Evolutionary conservation across 1,284 basidiomycete genomes (phyloP), one percentile per base, ranked within the genome.

Genomic region (Boletus calvinii): DNA sequence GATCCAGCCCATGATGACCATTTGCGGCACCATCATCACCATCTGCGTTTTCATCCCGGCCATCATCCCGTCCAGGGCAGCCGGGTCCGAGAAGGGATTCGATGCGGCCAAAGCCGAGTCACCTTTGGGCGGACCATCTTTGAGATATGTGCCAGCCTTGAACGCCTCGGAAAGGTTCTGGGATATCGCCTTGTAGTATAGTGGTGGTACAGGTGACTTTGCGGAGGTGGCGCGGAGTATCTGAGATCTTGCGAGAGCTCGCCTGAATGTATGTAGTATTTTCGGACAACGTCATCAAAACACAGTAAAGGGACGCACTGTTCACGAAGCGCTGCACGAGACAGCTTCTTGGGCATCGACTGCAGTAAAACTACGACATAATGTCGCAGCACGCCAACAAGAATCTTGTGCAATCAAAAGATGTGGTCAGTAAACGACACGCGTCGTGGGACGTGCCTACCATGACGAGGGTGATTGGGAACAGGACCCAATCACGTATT

Each of bases 1-100:
- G 77, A 99, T 97, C 92, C 97, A 99, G 57, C 95, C 96, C 97
- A 99, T 99, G 63, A 99, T 95, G 58, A 98, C 80, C 87, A 98
- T 98, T 72, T 98, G 93, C 9, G 92, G 93, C 8, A 96, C 88
- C 92, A 92, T 92, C 87, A 96, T 95, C 49, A 98, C 94, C 79
- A 94, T 94, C 74, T 98, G 96, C 46, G 96, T 97, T 79, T 98
- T 99, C 90, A 99, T 92, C 46, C 92, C 92, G 29, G 94, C 84
- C 94, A 99, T 97, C 93, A 99, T 97, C 26, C 88, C 89, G 57
- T 99, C 97, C 94, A 99, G 98, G 45, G 87, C 85, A 35, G 81
- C 83, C 6, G 93, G 92, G 74, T 99, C 94, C 6, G 82, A 81
- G 64, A 99, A 81, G 1, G 88, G 86, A 61, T 88, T 90, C 13